phyloP scores from a whole-genome alignment of 805 yeast species.

The Torulaspora quercuum region DNA sequence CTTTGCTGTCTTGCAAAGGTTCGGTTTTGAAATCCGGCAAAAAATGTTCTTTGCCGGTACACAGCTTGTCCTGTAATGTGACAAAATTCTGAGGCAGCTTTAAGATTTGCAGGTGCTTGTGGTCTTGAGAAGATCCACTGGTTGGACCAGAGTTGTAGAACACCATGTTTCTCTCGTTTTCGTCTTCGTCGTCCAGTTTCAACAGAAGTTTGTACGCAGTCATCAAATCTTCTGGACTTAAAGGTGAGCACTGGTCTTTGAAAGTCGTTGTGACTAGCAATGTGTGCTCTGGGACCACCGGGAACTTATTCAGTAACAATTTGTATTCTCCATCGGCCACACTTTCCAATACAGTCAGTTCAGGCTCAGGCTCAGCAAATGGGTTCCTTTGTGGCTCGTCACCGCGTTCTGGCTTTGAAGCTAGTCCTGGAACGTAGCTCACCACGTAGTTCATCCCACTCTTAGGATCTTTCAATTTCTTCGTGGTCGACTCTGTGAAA shows the following conservation, averaged over 20 bases:
- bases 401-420: constrained; percentile 40
- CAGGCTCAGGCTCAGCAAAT: constrained; percentile 75
- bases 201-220: constrained; percentile 55
- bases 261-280: constrained; percentile 73
- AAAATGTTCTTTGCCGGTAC: constrained; percentile 44
- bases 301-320: constrained; percentile 80
- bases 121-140: constrained; percentile 94
- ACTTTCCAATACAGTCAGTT: constrained; percentile 56
- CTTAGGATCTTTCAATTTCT: constrained; percentile 32
- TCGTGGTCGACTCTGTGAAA: constrained; percentile 48
- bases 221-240: constrained; percentile 65
- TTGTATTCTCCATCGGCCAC: constrained; percentile 48
- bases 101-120: constrained; percentile 87
- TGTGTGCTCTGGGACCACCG: constrained; percentile 75
- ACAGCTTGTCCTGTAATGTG: constrained; percentile 55
- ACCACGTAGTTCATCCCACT: constrained; percentile 35
- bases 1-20: constrained; percentile 57
- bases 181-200: constrained; percentile 43
- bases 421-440: constrained; percentile 35
- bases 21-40: constrained; percentile 53
- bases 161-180: constrained; percentile 58
- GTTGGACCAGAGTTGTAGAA: constrained; percentile 86
- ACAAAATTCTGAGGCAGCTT: constrained; percentile 57
- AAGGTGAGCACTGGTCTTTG: constrained; percentile 66
- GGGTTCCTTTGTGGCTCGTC: constrained; percentile 51